Evolutionary conservation across 805 yeast species (phyloP), one percentile per base, ranked within the genome.

Genomic region (Yarrowia sp.): DNA sequence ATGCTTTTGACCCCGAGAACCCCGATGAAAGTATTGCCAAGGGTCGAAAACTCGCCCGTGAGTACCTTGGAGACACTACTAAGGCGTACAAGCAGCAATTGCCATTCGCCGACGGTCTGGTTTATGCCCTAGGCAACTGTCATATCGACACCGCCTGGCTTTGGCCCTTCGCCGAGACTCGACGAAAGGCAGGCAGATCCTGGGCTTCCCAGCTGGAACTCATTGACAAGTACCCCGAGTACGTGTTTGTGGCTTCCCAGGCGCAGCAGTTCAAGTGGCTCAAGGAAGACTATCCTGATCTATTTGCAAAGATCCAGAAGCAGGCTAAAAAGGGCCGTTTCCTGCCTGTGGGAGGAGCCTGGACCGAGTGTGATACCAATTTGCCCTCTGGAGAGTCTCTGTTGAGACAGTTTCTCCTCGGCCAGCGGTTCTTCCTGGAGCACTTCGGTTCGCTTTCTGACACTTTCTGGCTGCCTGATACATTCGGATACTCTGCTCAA

Each of bases 131-230:
- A 72, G 99, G 99, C 52, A 91, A 95, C 77, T 95, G 98, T 77
- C 98, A 93, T 77, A 93, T 93, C 73, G 99, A 94, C 75, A 94
- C 98, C 16, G 98, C 98, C 15, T 94, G 99, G 99, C 82, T 92
- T 70, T 94, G 99, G 99, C 98, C 98, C n/a, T 94, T 89, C 82
- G 98, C 97, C 2, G 98, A 95, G 77, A 92, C 98, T 1, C 89
- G 90, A 73, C 85, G 98, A 66, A 94, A 94, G 76, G 86, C 94
- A 68, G 97, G 93, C 2, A 84, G 99, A 72, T 91, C 97, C 7
- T 94, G 98, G 98, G 88, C 97, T 0, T 87, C 97, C 10, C 99
- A 94, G 80, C 81, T 94, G 65, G 88, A 91, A 68, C 79, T 95
- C 59, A 86, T 95, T 75, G 94, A 92, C 68, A 83, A 87, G 73